Percentiles rank a stretch among this genome's conserved stretches.
Conservation (phyloP, 257 asterid species). For the Lycium ferocissimum region DNA sequence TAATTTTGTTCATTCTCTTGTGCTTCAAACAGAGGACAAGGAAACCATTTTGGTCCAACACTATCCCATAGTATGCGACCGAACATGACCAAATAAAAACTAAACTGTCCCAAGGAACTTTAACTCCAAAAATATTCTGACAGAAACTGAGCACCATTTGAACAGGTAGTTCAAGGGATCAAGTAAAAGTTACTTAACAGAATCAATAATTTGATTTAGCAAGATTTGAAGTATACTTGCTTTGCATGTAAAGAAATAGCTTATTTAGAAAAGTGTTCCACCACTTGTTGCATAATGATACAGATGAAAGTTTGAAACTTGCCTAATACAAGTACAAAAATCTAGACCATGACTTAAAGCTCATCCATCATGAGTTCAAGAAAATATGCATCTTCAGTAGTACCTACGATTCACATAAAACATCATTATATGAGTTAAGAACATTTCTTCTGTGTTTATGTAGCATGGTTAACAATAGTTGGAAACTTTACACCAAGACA, state of each 20-base stretch:
- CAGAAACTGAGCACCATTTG: slow-evolving; percentile 7
- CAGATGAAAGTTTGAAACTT: not conserved
- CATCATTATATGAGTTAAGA: not conserved
- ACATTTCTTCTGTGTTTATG: not conserved
- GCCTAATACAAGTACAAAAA: not conserved
- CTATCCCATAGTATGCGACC: not conserved
- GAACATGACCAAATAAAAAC: not conserved
- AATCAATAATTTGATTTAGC: not conserved
- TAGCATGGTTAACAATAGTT: not conserved
- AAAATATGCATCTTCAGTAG: not conserved
- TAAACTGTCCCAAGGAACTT: slow-evolving; percentile 4
- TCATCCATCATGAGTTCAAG: not conserved
- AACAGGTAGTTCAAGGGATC: slow-evolving; percentile 17
- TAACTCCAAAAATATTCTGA: not conserved
- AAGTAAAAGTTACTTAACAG: not conserved
- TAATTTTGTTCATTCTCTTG: not conserved
- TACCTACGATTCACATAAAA: not conserved
- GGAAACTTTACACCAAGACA: not conserved
- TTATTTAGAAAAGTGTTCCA: not conserved
- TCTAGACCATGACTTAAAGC: not conserved
- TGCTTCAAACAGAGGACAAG: not conserved
- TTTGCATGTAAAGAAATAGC: not conserved
- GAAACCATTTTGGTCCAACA: slow-evolving; percentile 1
- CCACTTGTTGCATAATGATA: not conserved
- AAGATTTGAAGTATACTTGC: not conserved